These are phyloP conservation scores for Podospora pseudoanserina DNA, from an alignment of 495 filamentous ascomycete species.

Conservation along the genomic window DNA sequence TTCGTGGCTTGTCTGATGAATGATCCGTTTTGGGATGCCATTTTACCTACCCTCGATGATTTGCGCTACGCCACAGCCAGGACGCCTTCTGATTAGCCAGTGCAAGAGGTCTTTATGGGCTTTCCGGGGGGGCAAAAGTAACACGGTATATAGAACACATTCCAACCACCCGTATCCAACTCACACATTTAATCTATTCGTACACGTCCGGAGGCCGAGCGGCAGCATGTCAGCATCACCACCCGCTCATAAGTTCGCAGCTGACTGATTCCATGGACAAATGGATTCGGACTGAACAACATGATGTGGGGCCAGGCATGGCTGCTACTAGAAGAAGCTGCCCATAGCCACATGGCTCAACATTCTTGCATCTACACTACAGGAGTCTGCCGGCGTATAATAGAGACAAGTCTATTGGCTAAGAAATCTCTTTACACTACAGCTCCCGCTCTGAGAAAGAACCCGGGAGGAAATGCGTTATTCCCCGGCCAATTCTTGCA, in stretches of 20 bases:
- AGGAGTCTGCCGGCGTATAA: neutral
- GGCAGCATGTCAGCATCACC: conserved; percentile 6
- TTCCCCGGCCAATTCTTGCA: neutral
- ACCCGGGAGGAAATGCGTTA: neutral
- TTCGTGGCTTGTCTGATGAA: neutral
- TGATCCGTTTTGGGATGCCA: neutral
- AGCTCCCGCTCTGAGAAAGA: neutral
- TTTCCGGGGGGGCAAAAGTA: neutral
- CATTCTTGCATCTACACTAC: neutral
- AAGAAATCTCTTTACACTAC: neutral
- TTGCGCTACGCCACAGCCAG: neutral
- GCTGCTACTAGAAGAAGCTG: no score
- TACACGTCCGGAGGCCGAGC: neutral
- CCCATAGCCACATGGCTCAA: no score
- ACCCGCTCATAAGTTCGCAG: neutral
- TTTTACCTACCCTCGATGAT: neutral
- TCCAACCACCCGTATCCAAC: conserved; percentile 5
- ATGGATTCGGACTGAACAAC: no score
- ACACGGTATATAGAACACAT: neutral
- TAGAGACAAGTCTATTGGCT: neutral
- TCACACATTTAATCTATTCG: conserved; percentile 4
- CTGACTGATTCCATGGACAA: neutral
- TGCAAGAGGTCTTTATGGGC: neutral
- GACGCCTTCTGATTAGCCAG: neutral
- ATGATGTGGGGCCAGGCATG: no score